phyloP scores from a whole-genome alignment of 139 green algal genomes.

The Closterium sp. region DNA sequence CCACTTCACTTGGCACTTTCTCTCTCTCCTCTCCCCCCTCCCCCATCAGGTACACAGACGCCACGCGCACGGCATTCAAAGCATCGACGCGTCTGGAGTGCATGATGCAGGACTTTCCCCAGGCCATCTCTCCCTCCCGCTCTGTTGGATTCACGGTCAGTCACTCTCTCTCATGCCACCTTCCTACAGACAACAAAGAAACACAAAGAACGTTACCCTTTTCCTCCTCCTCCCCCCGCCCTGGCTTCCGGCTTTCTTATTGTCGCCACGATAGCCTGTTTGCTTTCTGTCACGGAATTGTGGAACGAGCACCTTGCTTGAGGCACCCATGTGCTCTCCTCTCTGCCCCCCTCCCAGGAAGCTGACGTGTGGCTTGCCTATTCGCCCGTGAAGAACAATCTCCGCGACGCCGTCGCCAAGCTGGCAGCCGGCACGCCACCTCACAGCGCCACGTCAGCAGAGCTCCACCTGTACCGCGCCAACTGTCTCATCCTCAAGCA shows the following conservation, averaged over 20 bases:
- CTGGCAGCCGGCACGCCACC: constrained; percentile 61
- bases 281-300: too few relatives aligned
- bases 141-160: constrained; percentile 88
- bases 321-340: too few relatives aligned
- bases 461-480: constrained; percentile 75
- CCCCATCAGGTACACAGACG: constrained; percentile 73
- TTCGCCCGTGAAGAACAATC: constrained; percentile 95
- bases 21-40: too few relatives aligned
- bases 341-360: background rate
- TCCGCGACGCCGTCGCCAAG: constrained; percentile 82
- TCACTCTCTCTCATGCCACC: background rate
- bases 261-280: too few relatives aligned
- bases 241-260: too few relatives aligned
- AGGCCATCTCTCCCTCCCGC: constrained; percentile 27
- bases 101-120: constrained; percentile 95
- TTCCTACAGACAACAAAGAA: too few relatives aligned
- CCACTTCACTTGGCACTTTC: too few relatives aligned
- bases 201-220: too few relatives aligned
- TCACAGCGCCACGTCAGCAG: constrained; percentile 84
- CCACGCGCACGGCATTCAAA: constrained; percentile 87
- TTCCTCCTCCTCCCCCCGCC: too few relatives aligned
- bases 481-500: constrained; percentile 57
- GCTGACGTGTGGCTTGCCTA: constrained; percentile 81
- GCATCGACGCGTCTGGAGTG: constrained; percentile 93
- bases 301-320: too few relatives aligned